These are phyloP conservation scores for Hanseniaspora mollemarum DNA, from an alignment of 805 yeast species.

Conservation along the genomic window DNA sequence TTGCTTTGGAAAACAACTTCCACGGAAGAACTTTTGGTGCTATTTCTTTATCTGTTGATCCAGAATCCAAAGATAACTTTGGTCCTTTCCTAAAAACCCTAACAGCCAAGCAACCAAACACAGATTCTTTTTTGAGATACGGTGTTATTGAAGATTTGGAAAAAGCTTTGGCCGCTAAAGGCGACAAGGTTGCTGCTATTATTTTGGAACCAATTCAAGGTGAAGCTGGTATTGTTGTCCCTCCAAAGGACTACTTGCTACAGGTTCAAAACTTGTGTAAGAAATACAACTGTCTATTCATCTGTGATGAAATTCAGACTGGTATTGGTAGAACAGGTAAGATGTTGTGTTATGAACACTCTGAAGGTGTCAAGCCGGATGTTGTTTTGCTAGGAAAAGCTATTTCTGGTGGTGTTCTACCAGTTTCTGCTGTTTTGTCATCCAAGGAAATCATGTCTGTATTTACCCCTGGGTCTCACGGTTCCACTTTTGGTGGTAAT, in stretches of 20 bases:
- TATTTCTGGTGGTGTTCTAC: constrained; percentile 85
- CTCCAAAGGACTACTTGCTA: constrained; percentile 68
- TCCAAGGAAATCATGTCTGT: constrained; percentile 83
- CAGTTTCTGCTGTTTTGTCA: constrained; percentile 83
- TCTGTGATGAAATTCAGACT: constrained; percentile 95
- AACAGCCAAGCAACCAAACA: constrained; percentile 76
- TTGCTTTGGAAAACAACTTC: constrained; percentile 82
- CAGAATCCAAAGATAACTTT: constrained; percentile 68
- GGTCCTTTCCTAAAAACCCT: constrained; percentile 82
- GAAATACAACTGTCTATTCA: constrained; percentile 73
- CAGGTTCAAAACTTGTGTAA: constrained; percentile 64
- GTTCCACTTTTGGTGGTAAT: constrained; percentile 96
- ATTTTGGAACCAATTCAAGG: constrained; percentile 94
- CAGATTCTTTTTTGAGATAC: constrained; percentile 53
- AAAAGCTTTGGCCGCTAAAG: constrained; percentile 66
- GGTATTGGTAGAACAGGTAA: constrained; percentile 97
- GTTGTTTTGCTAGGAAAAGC: constrained; percentile 86
- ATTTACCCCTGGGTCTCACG: constrained; percentile 91
- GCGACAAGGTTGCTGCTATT: constrained; percentile 82
- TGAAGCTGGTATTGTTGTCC: constrained; percentile 95
- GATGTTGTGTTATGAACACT: constrained; percentile 83
- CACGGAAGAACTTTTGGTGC: constrained; percentile 95
- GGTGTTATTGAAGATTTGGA: constrained; percentile 81
- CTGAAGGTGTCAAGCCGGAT: constrained; percentile 70
- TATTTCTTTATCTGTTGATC: constrained; percentile 88